These are phyloP conservation scores for Tetrapisispora namnaoensis DNA, from an alignment of 805 yeast species.

Conservation along the genomic window DNA sequence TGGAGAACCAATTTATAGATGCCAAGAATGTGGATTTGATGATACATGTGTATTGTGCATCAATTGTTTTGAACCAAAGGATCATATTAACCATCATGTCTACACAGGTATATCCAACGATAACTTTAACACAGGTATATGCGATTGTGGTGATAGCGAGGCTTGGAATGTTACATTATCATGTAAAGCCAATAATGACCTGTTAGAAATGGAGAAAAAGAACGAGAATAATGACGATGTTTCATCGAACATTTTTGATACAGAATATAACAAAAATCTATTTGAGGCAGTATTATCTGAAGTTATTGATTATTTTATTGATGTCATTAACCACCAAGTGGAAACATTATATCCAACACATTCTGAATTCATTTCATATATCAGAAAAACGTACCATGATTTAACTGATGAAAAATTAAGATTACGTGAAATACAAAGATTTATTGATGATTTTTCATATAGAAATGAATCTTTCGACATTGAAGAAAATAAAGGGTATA, in stretches of 20 bases:
- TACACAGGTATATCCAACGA: slow-evolving; percentile 41
- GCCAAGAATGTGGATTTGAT: slow-evolving; percentile 69
- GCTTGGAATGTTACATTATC: slow-evolving; percentile 47
- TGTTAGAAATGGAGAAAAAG: background rate
- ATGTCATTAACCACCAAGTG: slow-evolving; percentile 30
- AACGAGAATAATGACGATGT: slow-evolving; percentile 3
- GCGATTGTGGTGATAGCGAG: slow-evolving; percentile 65
- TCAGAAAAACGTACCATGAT: slow-evolving; percentile 23
- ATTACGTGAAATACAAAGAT: slow-evolving; percentile 13
- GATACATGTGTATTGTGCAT: slow-evolving; percentile 70
- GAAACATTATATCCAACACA: slow-evolving; percentile 27
- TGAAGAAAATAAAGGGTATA: slow-evolving; percentile 30
- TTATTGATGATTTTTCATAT: slow-evolving; percentile 6
- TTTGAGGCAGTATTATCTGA: slow-evolving; percentile 25
- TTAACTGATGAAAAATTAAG: slow-evolving; percentile 12
- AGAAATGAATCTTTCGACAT: slow-evolving; percentile 3
- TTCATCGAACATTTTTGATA: slow-evolving; percentile 30
- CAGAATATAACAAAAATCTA: slow-evolving; percentile 7
- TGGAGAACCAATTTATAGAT: slow-evolving; percentile 62
- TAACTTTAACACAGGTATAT: slow-evolving; percentile 45
- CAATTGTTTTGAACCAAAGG: slow-evolving; percentile 59
- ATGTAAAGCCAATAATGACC: slow-evolving; percentile 35
- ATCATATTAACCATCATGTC: slow-evolving; percentile 60
- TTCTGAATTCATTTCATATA: slow-evolving; percentile 20
- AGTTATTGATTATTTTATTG: slow-evolving; percentile 34